Conservation (phyloP, 164 flowering plant genomes). For the Chloranthus sessilifolius region DNA sequence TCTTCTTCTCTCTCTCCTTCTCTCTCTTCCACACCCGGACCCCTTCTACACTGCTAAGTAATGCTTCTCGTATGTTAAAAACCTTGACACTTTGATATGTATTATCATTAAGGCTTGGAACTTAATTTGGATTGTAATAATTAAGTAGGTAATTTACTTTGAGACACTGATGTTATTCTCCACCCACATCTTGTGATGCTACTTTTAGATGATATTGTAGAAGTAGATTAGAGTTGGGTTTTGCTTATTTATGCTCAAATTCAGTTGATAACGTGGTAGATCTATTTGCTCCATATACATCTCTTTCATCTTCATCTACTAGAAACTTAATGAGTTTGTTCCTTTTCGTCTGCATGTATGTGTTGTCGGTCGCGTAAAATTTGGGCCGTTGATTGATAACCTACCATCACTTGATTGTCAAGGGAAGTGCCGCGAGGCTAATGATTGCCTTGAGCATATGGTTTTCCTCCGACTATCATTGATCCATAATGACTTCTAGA, state of each 20-base stretch:
- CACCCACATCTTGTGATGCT: constrained; percentile 1
- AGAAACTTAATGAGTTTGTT: too few relatives aligned
- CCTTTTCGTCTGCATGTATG: too few relatives aligned
- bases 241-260: not conserved
- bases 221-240: constrained; percentile 4
- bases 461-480: too few relatives aligned
- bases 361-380: too few relatives aligned
- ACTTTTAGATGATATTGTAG: constrained; percentile 8
- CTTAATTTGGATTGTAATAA: constrained; percentile 13
- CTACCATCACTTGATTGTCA: too few relatives aligned
- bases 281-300: too few relatives aligned
- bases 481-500: too few relatives aligned
- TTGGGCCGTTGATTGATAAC: too few relatives aligned
- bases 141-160: constrained; percentile 7
- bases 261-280: not conserved
- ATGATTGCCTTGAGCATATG: too few relatives aligned
- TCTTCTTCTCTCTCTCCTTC: constrained; percentile 1
- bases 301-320: too few relatives aligned
- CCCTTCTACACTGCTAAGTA: not conserved
- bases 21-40: not conserved
- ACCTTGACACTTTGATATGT: constrained; percentile 2
- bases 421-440: too few relatives aligned
- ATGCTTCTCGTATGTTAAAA: not conserved
- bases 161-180: not conserved
- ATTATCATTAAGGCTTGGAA: not conserved